These are phyloP conservation scores for Cryptococcus sp. DNA, from an alignment of 1,284 basidiomycete species.

Conservation along the genomic window DNA sequence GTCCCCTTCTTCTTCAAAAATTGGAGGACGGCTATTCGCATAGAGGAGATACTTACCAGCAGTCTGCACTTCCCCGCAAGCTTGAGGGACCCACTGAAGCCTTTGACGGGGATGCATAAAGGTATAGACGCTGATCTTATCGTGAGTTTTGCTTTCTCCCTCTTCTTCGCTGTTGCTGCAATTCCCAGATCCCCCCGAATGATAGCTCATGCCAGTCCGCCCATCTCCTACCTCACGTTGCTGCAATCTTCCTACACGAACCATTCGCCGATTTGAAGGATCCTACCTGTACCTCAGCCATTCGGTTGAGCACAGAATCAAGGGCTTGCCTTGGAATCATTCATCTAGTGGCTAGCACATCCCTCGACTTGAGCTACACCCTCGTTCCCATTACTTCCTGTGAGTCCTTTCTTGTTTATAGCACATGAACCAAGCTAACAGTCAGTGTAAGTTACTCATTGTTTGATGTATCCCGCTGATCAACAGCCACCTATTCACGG, in stretches of 20 bases:
- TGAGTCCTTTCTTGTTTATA: slow-evolving; percentile 11
- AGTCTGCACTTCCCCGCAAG: slow-evolving; percentile 18
- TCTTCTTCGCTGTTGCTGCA: neutral
- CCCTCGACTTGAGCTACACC: slow-evolving; percentile 25
- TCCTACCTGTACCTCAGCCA: slow-evolving; percentile 20
- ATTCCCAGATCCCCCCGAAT: neutral
- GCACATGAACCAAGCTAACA: neutral
- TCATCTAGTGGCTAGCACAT: slow-evolving; percentile 26
- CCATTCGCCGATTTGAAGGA: slow-evolving; percentile 32
- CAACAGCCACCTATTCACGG: slow-evolving; percentile 27
- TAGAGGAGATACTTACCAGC: neutral
- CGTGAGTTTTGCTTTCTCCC: slow-evolving; percentile 15
- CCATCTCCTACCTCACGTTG: slow-evolving; percentile 28
- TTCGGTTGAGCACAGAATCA: slow-evolving; percentile 24
- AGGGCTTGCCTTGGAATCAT: slow-evolving; percentile 28
- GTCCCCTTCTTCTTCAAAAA: neutral
- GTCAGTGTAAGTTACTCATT: slow-evolving; percentile 1
- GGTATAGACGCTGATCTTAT: slow-evolving; percentile 35
- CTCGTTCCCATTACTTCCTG: slow-evolving; percentile 25
- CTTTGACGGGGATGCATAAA: slow-evolving; percentile 16
- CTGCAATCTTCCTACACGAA: slow-evolving; percentile 39
- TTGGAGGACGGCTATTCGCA: too few relatives aligned
- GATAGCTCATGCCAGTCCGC: slow-evolving; percentile 17
- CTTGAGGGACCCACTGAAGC: slow-evolving; percentile 34
- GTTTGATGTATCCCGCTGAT: too few relatives aligned